A percentile compares a stretch with the other conserved stretches of the same genome.
phyloP scores from a whole-genome alignment of 106 monocot species.

The Dendrobium chrysotoxum region DNA sequence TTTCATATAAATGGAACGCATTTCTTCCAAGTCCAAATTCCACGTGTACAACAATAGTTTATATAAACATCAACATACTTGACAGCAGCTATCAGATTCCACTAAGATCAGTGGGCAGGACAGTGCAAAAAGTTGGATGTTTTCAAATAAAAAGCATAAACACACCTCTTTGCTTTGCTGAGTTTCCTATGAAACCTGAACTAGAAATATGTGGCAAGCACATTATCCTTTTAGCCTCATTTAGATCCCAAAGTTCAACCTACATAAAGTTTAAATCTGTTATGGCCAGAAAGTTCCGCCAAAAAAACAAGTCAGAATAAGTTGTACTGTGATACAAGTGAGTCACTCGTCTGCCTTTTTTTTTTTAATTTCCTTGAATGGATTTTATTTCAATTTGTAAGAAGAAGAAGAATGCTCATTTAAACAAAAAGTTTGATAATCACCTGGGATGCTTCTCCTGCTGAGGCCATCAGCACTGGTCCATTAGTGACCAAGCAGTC shows the following conservation, averaged over 20 bases:
- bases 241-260: slow-evolving; percentile 88
- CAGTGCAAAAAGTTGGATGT: background rate
- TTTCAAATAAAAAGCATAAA: background rate
- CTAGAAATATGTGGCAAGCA: slow-evolving; percentile 39
- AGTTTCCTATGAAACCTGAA: slow-evolving; percentile 11
- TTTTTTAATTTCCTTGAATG: background rate
- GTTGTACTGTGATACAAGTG: background rate
- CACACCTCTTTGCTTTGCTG: slow-evolving; percentile 52
- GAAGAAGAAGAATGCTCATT: background rate
- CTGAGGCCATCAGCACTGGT: slow-evolving; percentile 52
- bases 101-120: background rate
- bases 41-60: background rate
- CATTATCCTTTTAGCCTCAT: slow-evolving; percentile 39
- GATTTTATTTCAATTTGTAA: background rate
- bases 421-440: background rate
- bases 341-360: background rate
- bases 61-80: background rate
- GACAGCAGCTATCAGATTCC: background rate
- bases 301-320: background rate
- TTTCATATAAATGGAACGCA: background rate
- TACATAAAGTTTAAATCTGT: slow-evolving; percentile 10
- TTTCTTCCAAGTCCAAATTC: background rate
- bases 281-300: background rate
- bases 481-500: slow-evolving; percentile 4
- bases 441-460: slow-evolving; percentile 79